Conservation (phyloP, 2,329 filamentous ascomycete genomes). For the Davidsoniella virescens region DNA sequence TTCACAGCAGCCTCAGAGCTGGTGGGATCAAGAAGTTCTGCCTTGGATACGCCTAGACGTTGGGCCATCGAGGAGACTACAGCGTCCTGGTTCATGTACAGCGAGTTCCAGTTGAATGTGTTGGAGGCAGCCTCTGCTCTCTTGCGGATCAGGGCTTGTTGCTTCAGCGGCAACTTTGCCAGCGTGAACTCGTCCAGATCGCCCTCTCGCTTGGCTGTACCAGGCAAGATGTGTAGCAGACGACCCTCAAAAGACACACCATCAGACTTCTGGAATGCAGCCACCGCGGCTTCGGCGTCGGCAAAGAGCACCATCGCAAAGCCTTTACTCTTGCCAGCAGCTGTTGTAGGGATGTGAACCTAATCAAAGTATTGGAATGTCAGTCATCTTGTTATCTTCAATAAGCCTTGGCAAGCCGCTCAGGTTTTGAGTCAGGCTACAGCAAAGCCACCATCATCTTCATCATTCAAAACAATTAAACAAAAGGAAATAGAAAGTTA, state of each 20-base stretch:
- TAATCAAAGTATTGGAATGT: slow-evolving; percentile 25
- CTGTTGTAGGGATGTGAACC: slow-evolving; percentile 73
- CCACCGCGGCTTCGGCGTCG: slow-evolving; percentile 54
- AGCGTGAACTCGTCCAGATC: slow-evolving; percentile 77
- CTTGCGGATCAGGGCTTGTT: slow-evolving; percentile 78
- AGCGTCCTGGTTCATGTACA: slow-evolving; percentile 97
- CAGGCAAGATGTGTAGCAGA: slow-evolving; percentile 77
- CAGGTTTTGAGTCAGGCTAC: background rate
- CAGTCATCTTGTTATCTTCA: slow-evolving; percentile 4
- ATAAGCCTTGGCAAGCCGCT: background rate
- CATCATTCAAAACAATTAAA: slow-evolving; percentile 16
- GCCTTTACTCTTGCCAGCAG: slow-evolving; percentile 63
- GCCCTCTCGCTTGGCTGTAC: slow-evolving; percentile 62
- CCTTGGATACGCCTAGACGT: slow-evolving; percentile 76
- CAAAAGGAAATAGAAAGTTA: slow-evolving; percentile 21
- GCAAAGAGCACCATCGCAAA: slow-evolving; percentile 75
- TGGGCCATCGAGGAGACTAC: slow-evolving; percentile 80
- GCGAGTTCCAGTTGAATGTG: slow-evolving; percentile 94
- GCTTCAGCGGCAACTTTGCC: slow-evolving; percentile 83
- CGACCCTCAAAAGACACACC: slow-evolving; percentile 83
- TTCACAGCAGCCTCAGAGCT: slow-evolving; percentile 88
- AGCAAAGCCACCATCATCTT: background rate
- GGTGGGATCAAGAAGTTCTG: slow-evolving; percentile 85
- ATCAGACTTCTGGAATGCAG: slow-evolving; percentile 66
- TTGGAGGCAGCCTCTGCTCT: slow-evolving; percentile 63